A percentile compares a stretch with the other conserved stretches of the same genome.
These are phyloP conservation scores for Vigna reflexopilosa DNA, from an alignment of 306 rosid species.

Conservation along the genomic window DNA sequence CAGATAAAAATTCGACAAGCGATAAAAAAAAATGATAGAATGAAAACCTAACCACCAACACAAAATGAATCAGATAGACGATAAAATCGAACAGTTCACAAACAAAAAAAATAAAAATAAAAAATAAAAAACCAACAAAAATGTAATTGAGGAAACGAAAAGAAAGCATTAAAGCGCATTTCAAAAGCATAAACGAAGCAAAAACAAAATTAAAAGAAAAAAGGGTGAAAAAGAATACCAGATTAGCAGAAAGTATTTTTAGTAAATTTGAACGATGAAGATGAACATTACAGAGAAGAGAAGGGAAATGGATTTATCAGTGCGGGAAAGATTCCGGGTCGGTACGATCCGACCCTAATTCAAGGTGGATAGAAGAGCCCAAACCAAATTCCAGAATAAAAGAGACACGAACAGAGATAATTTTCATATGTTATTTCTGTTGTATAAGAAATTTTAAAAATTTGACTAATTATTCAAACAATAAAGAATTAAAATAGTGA, in stretches of 20 bases:
- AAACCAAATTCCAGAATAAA: neutral
- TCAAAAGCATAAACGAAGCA: neutral
- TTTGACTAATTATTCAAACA: no score
- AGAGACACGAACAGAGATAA: neutral
- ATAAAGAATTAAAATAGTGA: no score
- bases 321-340: neutral
- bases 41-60: neutral
- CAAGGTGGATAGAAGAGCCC: neutral
- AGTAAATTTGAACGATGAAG: neutral
- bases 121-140: neutral
- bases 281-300: neutral
- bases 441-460: neutral
- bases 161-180: neutral
- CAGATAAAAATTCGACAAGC: neutral
- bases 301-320: neutral
- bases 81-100: slow-evolving; percentile 1
- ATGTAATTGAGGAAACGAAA: neutral
- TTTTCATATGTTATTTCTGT: neutral
- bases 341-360: neutral
- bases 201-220: neutral
- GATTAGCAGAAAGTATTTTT: neutral
- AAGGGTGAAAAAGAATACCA: neutral
- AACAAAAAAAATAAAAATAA: neutral
- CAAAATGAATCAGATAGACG: neutral
- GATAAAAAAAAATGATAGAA: neutral